A percentile compares a stretch with the other conserved stretches of the same genome.
These are phyloP conservation scores for Serendipita sp. DNA, from an alignment of 768 basidiomycete species.

Conservation along the genomic window DNA sequence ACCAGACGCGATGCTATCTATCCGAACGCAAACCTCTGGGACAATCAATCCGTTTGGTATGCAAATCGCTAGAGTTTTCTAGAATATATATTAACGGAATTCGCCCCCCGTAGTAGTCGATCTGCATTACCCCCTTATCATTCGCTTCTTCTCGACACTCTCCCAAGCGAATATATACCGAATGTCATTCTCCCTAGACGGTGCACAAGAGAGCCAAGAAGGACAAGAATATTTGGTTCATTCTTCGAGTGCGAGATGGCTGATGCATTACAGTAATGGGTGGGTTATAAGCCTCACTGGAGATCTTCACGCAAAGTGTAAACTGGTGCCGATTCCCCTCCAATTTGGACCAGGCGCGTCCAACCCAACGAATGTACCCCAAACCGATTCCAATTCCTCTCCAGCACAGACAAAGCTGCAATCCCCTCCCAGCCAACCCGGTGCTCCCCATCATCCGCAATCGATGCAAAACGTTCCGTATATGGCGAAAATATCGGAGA, in stretches of 20 bases:
- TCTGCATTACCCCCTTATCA: neutral
- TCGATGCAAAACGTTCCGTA: neutral
- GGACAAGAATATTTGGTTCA: neutral
- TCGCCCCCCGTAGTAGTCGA: neutral
- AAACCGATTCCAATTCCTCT: no score
- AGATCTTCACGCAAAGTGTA: neutral
- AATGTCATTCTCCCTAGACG: conserved; percentile 1
- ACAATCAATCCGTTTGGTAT: neutral
- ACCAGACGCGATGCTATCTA: neutral
- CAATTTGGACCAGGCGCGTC: neutral
- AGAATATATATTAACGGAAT: neutral
- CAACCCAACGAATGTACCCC: neutral
- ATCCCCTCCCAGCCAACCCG: no score
- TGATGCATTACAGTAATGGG: neutral
- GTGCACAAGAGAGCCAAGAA: neutral
- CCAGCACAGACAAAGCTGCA: no score
- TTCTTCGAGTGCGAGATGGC: neutral
- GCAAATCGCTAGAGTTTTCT: neutral
- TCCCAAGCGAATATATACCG: neutral
- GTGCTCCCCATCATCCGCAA: neutral
- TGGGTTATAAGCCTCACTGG: neutral
- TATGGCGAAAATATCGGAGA: neutral
- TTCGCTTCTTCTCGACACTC: neutral
- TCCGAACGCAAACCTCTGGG: neutral
- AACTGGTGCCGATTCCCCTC: neutral